Evolutionary conservation across 2,329 filamentous ascomycete species (phyloP).

Genomic region (Epichloe elymi): DNA sequence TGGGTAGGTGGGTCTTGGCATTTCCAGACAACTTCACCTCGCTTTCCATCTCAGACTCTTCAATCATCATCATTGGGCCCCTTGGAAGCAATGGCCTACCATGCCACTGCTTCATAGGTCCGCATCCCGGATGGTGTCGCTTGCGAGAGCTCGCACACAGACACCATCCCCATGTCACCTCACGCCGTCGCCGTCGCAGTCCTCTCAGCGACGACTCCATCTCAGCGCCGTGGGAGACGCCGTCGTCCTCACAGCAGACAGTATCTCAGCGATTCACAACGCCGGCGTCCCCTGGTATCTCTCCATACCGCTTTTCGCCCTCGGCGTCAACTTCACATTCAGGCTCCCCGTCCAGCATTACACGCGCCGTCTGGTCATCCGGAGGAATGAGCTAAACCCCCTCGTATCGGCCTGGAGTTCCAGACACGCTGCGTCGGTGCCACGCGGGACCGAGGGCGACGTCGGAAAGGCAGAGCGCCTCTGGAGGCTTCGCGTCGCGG

Average conservation of each 20-base stretch:
- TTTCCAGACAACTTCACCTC: too few species aligned
- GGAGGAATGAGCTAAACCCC: conserved; percentile 15
- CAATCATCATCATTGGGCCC: conserved; percentile 14
- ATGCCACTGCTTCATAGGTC: conserved; percentile 5
- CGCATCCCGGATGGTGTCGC: neutral
- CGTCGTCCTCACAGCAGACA: conserved; percentile 27
- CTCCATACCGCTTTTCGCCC: conserved; percentile 37
- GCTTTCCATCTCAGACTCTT: too few species aligned
- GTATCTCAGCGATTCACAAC: conserved; percentile 31
- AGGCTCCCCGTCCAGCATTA: conserved; percentile 35
- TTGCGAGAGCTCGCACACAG: neutral
- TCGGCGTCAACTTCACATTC: conserved; percentile 30
- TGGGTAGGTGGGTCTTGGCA: too few species aligned
- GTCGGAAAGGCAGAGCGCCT: conserved; percentile 9
- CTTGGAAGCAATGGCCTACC: conserved; percentile 7
- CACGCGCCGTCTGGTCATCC: conserved; percentile 18
- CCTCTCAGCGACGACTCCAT: conserved; percentile 18
- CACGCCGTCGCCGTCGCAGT: neutral
- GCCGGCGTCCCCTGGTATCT: conserved; percentile 39
- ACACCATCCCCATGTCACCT: neutral
- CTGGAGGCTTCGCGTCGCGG: conserved; percentile 12
- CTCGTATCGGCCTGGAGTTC: conserved; percentile 20
- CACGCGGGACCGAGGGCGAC: neutral
- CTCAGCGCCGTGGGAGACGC: conserved; percentile 19
- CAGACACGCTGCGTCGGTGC: conserved; percentile 11